phyloP scores from a whole-genome alignment of 1,284 basidiomycete species.

The Earliella scabrosa region DNA sequence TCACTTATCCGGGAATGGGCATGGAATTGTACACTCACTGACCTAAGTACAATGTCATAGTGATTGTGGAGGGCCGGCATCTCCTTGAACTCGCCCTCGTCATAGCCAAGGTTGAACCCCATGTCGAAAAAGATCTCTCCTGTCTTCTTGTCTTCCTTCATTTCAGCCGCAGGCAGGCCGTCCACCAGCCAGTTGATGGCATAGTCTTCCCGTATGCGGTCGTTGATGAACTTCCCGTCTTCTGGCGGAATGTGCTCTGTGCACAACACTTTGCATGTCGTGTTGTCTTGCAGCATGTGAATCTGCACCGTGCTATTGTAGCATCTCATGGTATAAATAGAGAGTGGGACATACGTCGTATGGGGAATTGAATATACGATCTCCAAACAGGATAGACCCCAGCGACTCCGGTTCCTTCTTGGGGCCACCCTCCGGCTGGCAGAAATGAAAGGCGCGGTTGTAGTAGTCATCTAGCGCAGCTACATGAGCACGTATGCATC shows the following conservation, averaged over 20 bases:
- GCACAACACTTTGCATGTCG: conserved; percentile 83
- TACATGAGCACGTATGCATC: neutral
- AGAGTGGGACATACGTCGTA: conserved; percentile 68
- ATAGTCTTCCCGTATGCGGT: conserved; percentile 91
- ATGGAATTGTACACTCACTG: conserved; percentile 19
- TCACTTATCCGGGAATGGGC: neutral
- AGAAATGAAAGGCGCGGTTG: conserved; percentile 86
- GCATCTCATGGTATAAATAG: neutral
- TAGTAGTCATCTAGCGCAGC: conserved; percentile 80
- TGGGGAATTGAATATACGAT: conserved; percentile 92
- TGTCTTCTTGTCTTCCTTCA: conserved; percentile 81
- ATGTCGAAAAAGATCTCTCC: conserved; percentile 89
- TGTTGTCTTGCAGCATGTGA: conserved; percentile 74
- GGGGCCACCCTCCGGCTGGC: conserved; percentile 78
- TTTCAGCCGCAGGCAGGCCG: conserved; percentile 92
- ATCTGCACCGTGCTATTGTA: conserved; percentile 52
- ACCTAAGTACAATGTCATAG: conserved; percentile 85
- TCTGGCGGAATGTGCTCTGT: conserved; percentile 61
- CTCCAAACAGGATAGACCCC: conserved; percentile 94
- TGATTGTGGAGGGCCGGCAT: conserved; percentile 88
- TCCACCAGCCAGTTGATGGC: conserved; percentile 96
- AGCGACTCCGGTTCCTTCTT: conserved; percentile 86
- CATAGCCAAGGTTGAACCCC: conserved; percentile 81
- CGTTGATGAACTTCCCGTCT: conserved; percentile 90
- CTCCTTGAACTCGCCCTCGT: conserved; percentile 56